Base-by-base conservation (phyloP, 2,329 filamentous ascomycete species). In the Fusarium sp. region DNA sequence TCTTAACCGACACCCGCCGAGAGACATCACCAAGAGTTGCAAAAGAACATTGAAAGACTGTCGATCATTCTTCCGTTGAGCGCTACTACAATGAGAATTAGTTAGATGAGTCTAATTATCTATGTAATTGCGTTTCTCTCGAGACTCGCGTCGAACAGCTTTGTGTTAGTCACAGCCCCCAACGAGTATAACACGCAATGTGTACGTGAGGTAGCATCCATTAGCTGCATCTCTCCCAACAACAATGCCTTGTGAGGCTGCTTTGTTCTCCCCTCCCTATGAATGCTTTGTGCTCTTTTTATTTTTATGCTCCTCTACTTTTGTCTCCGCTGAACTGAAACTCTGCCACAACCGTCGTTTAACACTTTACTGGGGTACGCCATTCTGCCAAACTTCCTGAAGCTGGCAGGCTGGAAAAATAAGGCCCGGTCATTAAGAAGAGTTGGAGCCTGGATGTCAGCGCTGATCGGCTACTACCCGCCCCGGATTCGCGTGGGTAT, bases 381-480 rank as follows among this genome's bases (percentile, higher is more conserved):
- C 45, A 54, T 60, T 60, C 56, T 52, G n/a, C 27, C 35, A 39
- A 33, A 21, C 25, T 33, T n/a, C 52, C 21, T 44, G 29, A 10
- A 38, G 35, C 25, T 61, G 61, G 63, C n/a, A 10, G 29, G 35
- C 25, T 61, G 61, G 63, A 60, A 66, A 42, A 64, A 44, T 59
- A 46, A 63, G 42, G 33, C 45, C 55, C 38, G 44, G 54, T 41
- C 49, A 45, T 29, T 56, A 35, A 29, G 23, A 49, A 62, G 35
- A n/a, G 19, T 38, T 38, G 11, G 37, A 21, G 31, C 31, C 29
- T 55, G 46, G 19, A 16, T 45, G 49, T 38, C 51, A 76, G 66
- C 74, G 65, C 66, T 73, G 75, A 75, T 77, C 75, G 70, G 66
- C 48, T 72, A 38, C 7, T 21, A 75, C 63, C 73, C 74, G 73